Base-by-base conservation (phyloP, 192 early-diverging fungal species). In the Coemansia umbellata region DNA sequence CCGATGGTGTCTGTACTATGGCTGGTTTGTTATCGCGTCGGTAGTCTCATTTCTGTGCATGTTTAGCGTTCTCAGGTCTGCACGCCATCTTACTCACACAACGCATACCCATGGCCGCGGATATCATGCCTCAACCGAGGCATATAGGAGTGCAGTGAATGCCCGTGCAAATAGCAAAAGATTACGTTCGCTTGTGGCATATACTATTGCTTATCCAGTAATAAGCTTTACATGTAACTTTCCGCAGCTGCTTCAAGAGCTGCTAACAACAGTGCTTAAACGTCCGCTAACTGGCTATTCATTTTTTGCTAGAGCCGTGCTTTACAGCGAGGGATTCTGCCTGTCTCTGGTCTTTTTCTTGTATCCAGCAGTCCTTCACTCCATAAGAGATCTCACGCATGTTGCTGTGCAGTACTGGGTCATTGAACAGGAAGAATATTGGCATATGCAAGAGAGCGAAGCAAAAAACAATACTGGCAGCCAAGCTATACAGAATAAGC, bases 331-430 rank as follows among this genome's bases (percentile, higher is more conserved):
- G 21, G 70, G 70, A 7, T 42, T 66, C n/a, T 62, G 61, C 21
- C 43, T 74, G 32, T 45, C 63, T 14, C 27, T 74, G 0, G 43
- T 59, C 3, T 74, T 74, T 37, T 74, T 74, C 30, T 17, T 52
- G 1, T 74, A 74, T 15, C 70, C 70, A 0, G 70, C 70, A 5
- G 59, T 74, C 5, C 43, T 44, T 2, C 70, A 74, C 31, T 74
- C 70, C n/a, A 62, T 66, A 1, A 58, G 70, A 30, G 70, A 74
- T 23, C 31, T 74, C 22, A 62, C 37, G 8, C 55, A 74, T 28
- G 28, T 50, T 36, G 63, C 63, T 13, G 58, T 74, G n/a, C 70
- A 74, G 50, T 74, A 74, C 31, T 74, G 70, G 70, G 59, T 74
- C 14, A 36, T 74, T 23, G 70, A 74, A 35, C 70, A 74, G 15